Evolutionary conservation across 106 monocot species (phyloP).

Genomic region (Iris macrosiphon): DNA sequence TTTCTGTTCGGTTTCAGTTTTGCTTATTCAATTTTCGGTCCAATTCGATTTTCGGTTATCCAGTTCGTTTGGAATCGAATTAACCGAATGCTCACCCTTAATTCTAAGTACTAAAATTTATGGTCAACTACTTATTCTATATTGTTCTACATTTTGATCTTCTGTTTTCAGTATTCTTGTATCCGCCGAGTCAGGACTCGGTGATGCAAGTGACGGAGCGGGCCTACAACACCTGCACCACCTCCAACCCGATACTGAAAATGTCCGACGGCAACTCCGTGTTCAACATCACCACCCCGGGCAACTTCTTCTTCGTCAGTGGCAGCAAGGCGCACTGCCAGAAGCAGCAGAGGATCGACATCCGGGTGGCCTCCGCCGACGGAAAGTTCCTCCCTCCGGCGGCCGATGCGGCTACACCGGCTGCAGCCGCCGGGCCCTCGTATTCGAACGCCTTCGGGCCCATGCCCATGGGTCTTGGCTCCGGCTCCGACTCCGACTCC

Average conservation of each 20-base stretch:
- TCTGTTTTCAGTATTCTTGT: slow-evolving; percentile 90
- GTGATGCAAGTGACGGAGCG: slow-evolving; percentile 71
- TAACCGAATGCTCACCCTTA: too few species aligned
- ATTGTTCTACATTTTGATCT: too few species aligned
- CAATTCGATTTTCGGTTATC: too few species aligned
- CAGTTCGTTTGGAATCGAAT: too few species aligned
- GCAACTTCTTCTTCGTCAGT: slow-evolving; percentile 60
- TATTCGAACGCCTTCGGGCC: slow-evolving; percentile 30
- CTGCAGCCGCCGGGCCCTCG: slow-evolving; percentile 1
- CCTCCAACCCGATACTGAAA: slow-evolving; percentile 36
- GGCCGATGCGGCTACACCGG: slow-evolving; percentile 11
- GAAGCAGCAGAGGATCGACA: slow-evolving; percentile 66
- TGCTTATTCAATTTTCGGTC: too few species aligned
- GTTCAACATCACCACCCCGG: slow-evolving; percentile 66
- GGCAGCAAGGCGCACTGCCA: slow-evolving; percentile 55
- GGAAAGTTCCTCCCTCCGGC: slow-evolving; percentile 37
- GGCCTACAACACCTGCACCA: slow-evolving; percentile 53
- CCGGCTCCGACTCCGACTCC: slow-evolving; percentile 7
- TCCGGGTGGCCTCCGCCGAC: slow-evolving; percentile 49
- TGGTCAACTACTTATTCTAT: too few species aligned
- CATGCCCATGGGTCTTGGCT: slow-evolving; percentile 7
- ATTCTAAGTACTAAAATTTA: too few species aligned
- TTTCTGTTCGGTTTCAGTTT: too few species aligned
- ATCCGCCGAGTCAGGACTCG: slow-evolving; percentile 92
- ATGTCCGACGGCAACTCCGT: slow-evolving; percentile 84